phyloP scores from a whole-genome alignment of 2,329 filamentous ascomycete species.

The Penicillium sclerotiorum region DNA sequence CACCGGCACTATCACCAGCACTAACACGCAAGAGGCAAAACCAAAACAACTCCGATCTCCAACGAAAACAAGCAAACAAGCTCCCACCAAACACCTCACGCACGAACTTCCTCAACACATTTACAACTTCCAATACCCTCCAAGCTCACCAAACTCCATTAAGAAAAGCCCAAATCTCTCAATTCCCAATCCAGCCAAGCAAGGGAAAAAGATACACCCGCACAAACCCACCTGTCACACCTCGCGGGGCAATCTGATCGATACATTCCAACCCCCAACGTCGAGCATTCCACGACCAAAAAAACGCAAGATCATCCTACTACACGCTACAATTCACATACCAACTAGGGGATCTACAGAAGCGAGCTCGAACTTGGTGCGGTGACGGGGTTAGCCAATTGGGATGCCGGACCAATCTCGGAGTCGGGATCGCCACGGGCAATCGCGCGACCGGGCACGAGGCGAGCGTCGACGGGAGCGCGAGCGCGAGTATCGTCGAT shows the following conservation, averaged over 20 bases:
- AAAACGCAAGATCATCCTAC: not conserved
- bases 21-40: slow-evolving; percentile 25
- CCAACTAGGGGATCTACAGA: not conserved
- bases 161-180: too few species aligned
- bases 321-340: not conserved
- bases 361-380: not conserved
- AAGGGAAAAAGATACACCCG: not conserved
- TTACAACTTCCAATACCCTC: not conserved
- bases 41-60: slow-evolving; percentile 24
- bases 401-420: slow-evolving; percentile 38
- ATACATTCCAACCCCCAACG: slow-evolving; percentile 24
- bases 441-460: slow-evolving; percentile 27
- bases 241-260: slow-evolving; percentile 3
- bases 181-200: not conserved
- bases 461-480: slow-evolving; percentile 16
- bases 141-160: not conserved
- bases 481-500: slow-evolving; percentile 22
- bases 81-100: too few species aligned
- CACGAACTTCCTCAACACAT: too few species aligned
- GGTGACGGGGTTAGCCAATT: not conserved
- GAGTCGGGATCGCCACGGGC: slow-evolving; percentile 35
- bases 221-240: not conserved
- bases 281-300: slow-evolving; percentile 5
- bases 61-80: too few species aligned
- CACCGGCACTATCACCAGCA: not conserved